These are phyloP conservation scores for Pythium rhizo-oryzae DNA, from an alignment of 352 stramenopile species.

Conservation along the genomic window DNA sequence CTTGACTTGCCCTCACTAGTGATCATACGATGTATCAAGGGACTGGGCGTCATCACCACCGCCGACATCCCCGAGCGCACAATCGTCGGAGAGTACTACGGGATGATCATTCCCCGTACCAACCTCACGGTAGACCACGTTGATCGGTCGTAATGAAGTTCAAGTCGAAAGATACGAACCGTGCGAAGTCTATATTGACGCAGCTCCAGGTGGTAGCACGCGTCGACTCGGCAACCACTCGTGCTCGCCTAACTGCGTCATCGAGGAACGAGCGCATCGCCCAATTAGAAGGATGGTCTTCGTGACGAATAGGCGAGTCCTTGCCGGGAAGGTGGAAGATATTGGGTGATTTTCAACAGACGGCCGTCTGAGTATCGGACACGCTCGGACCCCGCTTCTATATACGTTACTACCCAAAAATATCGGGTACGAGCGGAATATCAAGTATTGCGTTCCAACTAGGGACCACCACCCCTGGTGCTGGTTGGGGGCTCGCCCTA, in stretches of 20 bases:
- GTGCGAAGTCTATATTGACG: neutral
- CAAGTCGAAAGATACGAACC: neutral
- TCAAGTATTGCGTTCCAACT: neutral
- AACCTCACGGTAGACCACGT: neutral
- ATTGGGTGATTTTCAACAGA: too few species aligned
- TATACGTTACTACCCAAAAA: too few species aligned
- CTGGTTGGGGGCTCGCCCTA: too few species aligned
- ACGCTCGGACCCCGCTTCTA: too few species aligned
- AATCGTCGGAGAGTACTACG: neutral
- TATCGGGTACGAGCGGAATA: neutral
- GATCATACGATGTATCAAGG: conserved; percentile 1
- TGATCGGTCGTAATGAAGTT: neutral
- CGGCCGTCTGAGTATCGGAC: too few species aligned
- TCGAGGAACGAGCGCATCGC: conserved; percentile 1
- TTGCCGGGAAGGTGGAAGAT: neutral
- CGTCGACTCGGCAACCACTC: conserved; percentile 8
- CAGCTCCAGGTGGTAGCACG: neutral
- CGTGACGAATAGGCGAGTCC: neutral
- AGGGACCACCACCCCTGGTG: too few species aligned
- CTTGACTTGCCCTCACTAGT: neutral
- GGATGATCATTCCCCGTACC: neutral
- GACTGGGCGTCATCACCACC: neutral
- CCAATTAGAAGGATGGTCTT: neutral
- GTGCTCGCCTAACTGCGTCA: neutral
- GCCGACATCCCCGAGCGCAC: neutral